Percentiles rank a stretch among this genome's conserved stretches.
These are phyloP conservation scores for Melampsora medusae DNA, from an alignment of 1,284 basidiomycete genomes.

Conservation along the genomic window DNA sequence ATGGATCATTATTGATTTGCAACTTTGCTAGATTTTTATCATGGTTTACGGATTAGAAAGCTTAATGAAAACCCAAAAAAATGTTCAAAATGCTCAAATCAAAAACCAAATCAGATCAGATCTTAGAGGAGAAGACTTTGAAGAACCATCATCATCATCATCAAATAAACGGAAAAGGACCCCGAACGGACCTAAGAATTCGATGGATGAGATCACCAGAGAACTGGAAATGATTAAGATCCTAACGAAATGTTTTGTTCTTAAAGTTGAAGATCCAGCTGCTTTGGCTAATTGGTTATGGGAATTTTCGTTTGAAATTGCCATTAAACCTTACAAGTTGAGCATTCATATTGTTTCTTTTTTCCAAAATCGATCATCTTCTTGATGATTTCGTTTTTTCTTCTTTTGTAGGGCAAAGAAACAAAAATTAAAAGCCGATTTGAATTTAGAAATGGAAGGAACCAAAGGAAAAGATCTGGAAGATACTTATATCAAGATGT, in stretches of 20 bases:
- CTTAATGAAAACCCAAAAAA: conserved; percentile 4
- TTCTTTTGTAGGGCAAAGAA: conserved; percentile 3
- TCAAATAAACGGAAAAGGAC: neutral
- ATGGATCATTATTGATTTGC: neutral
- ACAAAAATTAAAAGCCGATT: conserved; percentile 34
- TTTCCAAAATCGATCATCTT: neutral
- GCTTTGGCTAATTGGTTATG: conserved; percentile 36
- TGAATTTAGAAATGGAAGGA: conserved; percentile 15
- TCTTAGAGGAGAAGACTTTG: conserved; percentile 5
- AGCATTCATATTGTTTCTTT: neutral
- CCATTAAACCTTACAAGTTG: conserved; percentile 33
- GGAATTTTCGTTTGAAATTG: conserved; percentile 37
- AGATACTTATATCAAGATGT: conserved; percentile 36
- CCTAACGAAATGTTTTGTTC: conserved; percentile 14
- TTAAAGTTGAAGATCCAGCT: conserved; percentile 21
- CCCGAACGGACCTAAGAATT: neutral
- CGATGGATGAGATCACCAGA: conserved; percentile 17
- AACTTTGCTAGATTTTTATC: conserved; percentile 15
- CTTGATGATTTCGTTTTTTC: no score
- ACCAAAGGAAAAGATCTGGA: conserved; percentile 18
- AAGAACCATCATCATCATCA: neutral
- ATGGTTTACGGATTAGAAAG: conserved; percentile 32
- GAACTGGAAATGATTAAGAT: conserved; percentile 35
- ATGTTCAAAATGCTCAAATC: neutral
- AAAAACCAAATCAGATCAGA: neutral